phyloP scores from a whole-genome alignment of 164 flowering plant genomes.

The Echeveria elegans region DNA sequence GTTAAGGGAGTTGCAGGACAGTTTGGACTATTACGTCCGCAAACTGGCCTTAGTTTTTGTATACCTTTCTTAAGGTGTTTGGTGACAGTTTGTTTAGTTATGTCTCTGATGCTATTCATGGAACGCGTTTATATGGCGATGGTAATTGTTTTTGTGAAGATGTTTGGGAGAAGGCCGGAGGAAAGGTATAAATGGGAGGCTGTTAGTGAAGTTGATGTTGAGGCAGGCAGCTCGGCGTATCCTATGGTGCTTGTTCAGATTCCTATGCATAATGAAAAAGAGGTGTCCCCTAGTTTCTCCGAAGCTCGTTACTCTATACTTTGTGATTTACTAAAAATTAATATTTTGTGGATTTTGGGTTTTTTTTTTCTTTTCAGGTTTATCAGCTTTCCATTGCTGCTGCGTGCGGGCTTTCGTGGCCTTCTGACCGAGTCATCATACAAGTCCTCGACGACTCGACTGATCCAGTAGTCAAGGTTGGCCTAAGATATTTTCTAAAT shows the following conservation, averaged over 20 bases:
- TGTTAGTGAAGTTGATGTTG: not conserved
- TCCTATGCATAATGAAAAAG: conserved; percentile 10
- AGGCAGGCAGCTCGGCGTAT: conserved; percentile 3
- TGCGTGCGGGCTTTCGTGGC: conserved; percentile 19
- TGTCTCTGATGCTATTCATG: conserved; percentile 9
- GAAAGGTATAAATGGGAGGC: conserved; percentile 9
- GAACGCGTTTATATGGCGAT: conserved; percentile 6
- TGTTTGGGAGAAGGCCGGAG: conserved; percentile 8
- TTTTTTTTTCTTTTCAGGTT: not conserved
- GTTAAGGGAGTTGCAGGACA: not conserved
- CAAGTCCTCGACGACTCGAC: conserved; percentile 22
- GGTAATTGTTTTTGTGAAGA: conserved; percentile 8
- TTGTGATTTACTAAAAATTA: not conserved
- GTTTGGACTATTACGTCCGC: not conserved
- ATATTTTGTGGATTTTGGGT: not conserved
- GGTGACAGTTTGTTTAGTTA: conserved; percentile 3
- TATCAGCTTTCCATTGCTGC: conserved; percentile 14
- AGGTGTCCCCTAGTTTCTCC: not conserved
- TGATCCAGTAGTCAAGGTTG: conserved; percentile 16
- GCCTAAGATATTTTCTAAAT: not conserved
- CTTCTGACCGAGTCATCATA: conserved; percentile 15
- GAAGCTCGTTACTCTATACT: too few species aligned
- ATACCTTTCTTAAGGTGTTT: not conserved
- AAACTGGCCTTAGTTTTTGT: not conserved
- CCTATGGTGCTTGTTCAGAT: conserved; percentile 12